Conservation (phyloP, 208 protist species). For the Leishmania mexicana region DNA sequence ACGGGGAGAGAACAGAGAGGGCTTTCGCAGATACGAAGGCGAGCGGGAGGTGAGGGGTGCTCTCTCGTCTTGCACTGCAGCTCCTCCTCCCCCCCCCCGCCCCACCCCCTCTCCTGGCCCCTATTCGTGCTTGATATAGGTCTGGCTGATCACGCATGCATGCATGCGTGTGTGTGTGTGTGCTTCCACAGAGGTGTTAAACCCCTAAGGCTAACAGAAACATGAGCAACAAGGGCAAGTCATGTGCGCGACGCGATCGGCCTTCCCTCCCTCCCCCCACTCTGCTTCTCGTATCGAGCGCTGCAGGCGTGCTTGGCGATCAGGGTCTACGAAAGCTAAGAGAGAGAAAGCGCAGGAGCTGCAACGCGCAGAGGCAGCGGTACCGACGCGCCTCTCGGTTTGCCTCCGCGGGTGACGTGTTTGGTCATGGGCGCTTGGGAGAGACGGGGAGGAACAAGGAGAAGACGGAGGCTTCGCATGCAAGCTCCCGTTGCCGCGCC, state of each 20-base stretch:
- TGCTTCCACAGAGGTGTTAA: neutral
- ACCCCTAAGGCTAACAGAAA: neutral
- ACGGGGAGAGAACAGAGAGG: neutral
- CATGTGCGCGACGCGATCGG: no score
- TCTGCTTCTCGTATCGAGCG: no score
- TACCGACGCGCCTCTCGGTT: no score
- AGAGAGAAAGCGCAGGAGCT: neutral
- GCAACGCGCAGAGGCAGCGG: no score
- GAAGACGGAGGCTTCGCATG: neutral
- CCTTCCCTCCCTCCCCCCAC: no score
- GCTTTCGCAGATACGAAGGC: neutral
- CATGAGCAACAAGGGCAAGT: neutral
- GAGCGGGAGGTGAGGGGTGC: neutral
- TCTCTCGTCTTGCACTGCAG: neutral
- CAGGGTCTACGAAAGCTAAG: neutral
- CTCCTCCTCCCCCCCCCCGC: neutral
- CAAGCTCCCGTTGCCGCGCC: neutral
- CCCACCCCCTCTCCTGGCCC: neutral
- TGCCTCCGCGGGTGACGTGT: no score
- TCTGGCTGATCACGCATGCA: neutral
- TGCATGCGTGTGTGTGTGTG: slow-evolving; percentile 1
- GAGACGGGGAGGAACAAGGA: neutral
- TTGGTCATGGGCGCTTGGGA: neutral
- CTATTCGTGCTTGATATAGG: neutral
- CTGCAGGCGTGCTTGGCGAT: neutral